Evolutionary conservation across 495 filamentous ascomycete species (phyloP).

Genomic region (Talaromyces wortmannii): DNA sequence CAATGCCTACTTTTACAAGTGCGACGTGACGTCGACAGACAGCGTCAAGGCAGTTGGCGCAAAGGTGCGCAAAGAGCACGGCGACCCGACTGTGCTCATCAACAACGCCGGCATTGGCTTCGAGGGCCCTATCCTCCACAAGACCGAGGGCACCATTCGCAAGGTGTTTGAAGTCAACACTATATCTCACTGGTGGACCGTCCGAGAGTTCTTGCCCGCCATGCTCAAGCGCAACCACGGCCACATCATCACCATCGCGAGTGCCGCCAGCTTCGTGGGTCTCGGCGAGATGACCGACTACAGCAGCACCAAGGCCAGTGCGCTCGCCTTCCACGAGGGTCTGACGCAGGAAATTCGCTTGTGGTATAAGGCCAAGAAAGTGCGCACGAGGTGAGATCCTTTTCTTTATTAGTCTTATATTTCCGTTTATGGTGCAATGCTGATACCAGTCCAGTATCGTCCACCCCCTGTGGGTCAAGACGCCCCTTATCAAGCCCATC

Average conservation of each 20-base stretch:
- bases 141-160: slow-evolving; percentile 35
- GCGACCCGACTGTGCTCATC: slow-evolving; percentile 48
- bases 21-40: slow-evolving; percentile 45
- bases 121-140: slow-evolving; percentile 38
- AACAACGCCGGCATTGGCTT: slow-evolving; percentile 55
- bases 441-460: slow-evolving; percentile 18
- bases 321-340: slow-evolving; percentile 48
- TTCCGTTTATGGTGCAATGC: neutral
- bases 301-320: slow-evolving; percentile 48
- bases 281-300: slow-evolving; percentile 47
- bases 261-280: slow-evolving; percentile 46
- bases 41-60: slow-evolving; percentile 35
- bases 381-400: slow-evolving; percentile 32
- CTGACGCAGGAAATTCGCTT: slow-evolving; percentile 34
- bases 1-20: slow-evolving; percentile 38
- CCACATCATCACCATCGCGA: slow-evolving; percentile 51
- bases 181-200: slow-evolving; percentile 49
- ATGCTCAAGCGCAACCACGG: slow-evolving; percentile 56
- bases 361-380: slow-evolving; percentile 35
- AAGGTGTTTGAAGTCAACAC: slow-evolving; percentile 53
- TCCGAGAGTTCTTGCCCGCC: slow-evolving; percentile 53
- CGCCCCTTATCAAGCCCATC: slow-evolving; percentile 34
- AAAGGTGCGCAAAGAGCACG: slow-evolving; percentile 36
- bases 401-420: neutral
- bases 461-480: slow-evolving; percentile 40